Evolutionary conservation across 2,329 filamentous ascomycete genomes (phyloP).

Genomic region (Endothia cerciana): DNA sequence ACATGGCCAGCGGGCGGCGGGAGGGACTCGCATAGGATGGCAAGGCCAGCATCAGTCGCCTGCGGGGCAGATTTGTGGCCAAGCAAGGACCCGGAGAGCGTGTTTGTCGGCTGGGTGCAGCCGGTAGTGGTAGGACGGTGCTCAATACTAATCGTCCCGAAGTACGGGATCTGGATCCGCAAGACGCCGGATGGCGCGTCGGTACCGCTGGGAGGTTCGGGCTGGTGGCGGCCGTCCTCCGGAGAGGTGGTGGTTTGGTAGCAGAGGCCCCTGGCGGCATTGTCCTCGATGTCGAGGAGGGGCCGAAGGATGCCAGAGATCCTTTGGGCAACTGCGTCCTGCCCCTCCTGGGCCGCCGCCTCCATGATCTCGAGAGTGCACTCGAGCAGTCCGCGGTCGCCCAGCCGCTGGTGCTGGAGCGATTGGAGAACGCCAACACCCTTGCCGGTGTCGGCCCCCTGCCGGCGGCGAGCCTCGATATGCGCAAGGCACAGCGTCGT

Average conservation of each 20-base stretch:
- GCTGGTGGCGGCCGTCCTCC: slow-evolving; percentile 32
- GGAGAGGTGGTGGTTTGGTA: slow-evolving; percentile 35
- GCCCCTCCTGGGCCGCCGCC: slow-evolving; percentile 30
- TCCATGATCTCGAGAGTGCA: slow-evolving; percentile 41
- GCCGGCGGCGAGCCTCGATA: slow-evolving; percentile 40
- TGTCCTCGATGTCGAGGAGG: slow-evolving; percentile 45
- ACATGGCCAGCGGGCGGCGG: slow-evolving; percentile 1
- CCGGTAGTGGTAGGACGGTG: slow-evolving; percentile 16
- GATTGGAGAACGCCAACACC: slow-evolving; percentile 34
- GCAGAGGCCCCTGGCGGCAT: slow-evolving; percentile 35
- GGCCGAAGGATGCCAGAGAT: slow-evolving; percentile 39
- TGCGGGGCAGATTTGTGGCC: not conserved
- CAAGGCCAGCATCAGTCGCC: not conserved
- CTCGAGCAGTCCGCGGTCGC: slow-evolving; percentile 48
- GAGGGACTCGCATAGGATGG: not conserved
- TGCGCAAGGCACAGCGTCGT: slow-evolving; percentile 46
- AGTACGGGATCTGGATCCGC: slow-evolving; percentile 47
- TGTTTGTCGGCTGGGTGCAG: not conserved
- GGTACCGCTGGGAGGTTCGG: slow-evolving; percentile 32
- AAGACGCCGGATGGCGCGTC: slow-evolving; percentile 33
- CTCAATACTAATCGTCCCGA: slow-evolving; percentile 45
- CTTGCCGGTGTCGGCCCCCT: slow-evolving; percentile 1
- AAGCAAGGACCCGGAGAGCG: not conserved
- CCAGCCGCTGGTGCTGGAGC: slow-evolving; percentile 45
- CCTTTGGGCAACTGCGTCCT: slow-evolving; percentile 38